These are phyloP conservation scores for Gautieria morchelliformis DNA, from an alignment of 768 basidiomycete genomes.

Conservation along the genomic window DNA sequence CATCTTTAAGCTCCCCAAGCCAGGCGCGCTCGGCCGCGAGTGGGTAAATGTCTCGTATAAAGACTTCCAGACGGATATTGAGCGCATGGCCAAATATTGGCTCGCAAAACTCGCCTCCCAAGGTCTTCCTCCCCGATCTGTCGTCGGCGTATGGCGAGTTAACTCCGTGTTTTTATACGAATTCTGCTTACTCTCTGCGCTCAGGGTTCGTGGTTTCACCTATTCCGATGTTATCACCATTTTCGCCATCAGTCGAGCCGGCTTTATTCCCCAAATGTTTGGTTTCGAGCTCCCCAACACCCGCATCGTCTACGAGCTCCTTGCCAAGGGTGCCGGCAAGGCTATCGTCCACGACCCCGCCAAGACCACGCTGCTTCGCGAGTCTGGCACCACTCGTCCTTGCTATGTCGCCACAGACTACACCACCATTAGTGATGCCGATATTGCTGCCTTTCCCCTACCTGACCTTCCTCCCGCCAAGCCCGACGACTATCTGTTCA, in stretches of 20 bases:
- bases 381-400: background rate
- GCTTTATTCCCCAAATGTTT: conserved; percentile 71
- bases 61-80: conserved; percentile 58
- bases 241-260: conserved; percentile 66
- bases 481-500: conserved; percentile 42
- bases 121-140: conserved; percentile 42
- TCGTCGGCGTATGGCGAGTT: conserved; percentile 65
- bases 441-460: conserved; percentile 26
- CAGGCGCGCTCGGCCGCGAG: conserved; percentile 32
- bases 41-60: conserved; percentile 59
- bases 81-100: conserved; percentile 58
- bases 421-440: conserved; percentile 27
- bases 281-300: conserved; percentile 70
- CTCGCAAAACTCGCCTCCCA: conserved; percentile 33
- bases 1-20: conserved; percentile 52
- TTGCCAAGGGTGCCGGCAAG: conserved; percentile 49
- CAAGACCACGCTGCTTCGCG: background rate
- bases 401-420: conserved; percentile 28
- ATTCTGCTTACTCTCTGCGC: conserved; percentile 1
- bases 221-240: conserved; percentile 66
- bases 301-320: conserved; percentile 57
- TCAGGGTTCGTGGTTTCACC: conserved; percentile 64
- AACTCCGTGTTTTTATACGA: background rate
- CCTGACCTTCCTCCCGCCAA: conserved; percentile 31
- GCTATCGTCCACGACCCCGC: conserved; percentile 51